Base-by-base conservation (phyloP, 2,329 filamentous ascomycete species). In the Xylaria sp. region DNA sequence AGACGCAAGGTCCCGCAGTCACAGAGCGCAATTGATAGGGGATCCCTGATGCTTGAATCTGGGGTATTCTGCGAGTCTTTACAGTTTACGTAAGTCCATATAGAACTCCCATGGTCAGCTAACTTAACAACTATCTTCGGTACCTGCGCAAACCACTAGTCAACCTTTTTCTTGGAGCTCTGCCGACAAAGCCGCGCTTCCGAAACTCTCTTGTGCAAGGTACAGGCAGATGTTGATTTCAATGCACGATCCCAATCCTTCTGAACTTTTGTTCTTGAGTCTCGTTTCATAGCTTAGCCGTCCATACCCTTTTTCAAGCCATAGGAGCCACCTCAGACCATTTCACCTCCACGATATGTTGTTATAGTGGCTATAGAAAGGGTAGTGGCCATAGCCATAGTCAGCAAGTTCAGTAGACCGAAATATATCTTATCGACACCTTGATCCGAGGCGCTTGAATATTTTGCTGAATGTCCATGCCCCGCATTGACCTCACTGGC, bases 301-400 rank as follows among this genome's bases (percentile, higher is more conserved):
- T 23, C 12, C 46, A 8, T 48, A 0, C 18, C n/a, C 9, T 48
- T 20, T 10, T 56, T 75, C 0, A 61, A 74, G 41, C 41, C 13
- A 15, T 18, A n/a, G 6, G 6, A 18, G 18, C 15, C 41, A 46
- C n/a, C 15, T 7, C 2, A 46, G 13, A 46, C 15, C 18, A 4
- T n/a, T n/a, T 7, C 7, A 46, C 7, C 13, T 18, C 7, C 15
- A 46, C 10, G 6, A 37, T 8, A 37, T 37, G 1, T 34, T 10
- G n/a, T n/a, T n/a, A n/a, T n/a, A n/a, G n/a, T n/a, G 32, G 32
- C 3, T 34, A 34, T 34, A 34, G 5, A 6, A 10, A 34, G 5
- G 10, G 34, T 4, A 9, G 41, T 8, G 13, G 7, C 15, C 18
- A n/a, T n/a, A 2, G 7, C 18, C 7, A 46, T 46, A 5, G 15